A percentile compares a stretch with the other conserved stretches of the same genome.
Conservation (phyloP, 495 filamentous ascomycete genomes). For the Daldinia loculata region DNA sequence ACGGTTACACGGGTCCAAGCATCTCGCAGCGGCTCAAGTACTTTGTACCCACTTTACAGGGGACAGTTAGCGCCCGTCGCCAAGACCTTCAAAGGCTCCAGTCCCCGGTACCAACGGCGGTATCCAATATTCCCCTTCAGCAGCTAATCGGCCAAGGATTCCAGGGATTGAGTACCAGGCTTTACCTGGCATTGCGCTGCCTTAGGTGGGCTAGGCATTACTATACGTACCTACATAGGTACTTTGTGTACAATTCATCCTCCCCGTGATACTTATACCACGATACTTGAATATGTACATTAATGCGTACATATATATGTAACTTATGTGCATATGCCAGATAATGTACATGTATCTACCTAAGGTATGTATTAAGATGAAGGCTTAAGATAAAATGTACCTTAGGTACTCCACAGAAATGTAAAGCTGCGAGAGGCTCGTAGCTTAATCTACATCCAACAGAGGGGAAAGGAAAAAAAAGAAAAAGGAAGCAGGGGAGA, state of each 20-base stretch:
- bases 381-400: not conserved
- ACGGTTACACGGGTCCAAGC: conserved; percentile 23
- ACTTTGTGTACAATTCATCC: not conserved
- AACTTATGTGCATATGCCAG: not conserved
- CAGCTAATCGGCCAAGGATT: conserved; percentile 16
- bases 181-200: conserved; percentile 3
- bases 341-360: not conserved
- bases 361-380: not conserved
- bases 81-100: conserved; percentile 34
- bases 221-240: not conserved
- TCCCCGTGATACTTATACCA: conserved; percentile 7
- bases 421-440: not conserved
- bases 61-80: conserved; percentile 35
- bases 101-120: conserved; percentile 25
- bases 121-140: conserved; percentile 21
- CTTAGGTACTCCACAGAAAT: not conserved
- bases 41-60: conserved; percentile 28
- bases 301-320: not conserved
- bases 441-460: not conserved
- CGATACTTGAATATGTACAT: not conserved
- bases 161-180: conserved; percentile 21
- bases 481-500: not conserved
- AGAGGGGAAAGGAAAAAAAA: not conserved
- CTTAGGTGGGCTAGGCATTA: conserved; percentile 6
- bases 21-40: conserved; percentile 32